These are phyloP conservation scores for Cylindrotheca fusiformis DNA, from an alignment of 108 stramenopile genomes.

Conservation along the genomic window DNA sequence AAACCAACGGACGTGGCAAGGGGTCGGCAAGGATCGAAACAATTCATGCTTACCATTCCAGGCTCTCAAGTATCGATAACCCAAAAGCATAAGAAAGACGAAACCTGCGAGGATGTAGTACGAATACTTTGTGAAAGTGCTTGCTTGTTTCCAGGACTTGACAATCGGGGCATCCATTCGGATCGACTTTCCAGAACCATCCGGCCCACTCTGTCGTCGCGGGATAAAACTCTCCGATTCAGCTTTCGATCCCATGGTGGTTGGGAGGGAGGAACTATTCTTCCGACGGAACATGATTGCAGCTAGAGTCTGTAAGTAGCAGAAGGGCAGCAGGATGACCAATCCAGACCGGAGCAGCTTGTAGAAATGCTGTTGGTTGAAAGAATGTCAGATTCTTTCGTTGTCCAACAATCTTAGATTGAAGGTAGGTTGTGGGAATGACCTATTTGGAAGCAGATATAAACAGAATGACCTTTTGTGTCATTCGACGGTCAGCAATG, in stretches of 20 bases:
- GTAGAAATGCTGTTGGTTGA: too few species aligned
- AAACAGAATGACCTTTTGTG: too few species aligned
- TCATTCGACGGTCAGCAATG: too few species aligned
- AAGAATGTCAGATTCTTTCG: too few species aligned
- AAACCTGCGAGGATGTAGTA: conserved; percentile 34
- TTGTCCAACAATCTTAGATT: too few species aligned
- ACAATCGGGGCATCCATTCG: conserved; percentile 76
- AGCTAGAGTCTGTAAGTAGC: too few species aligned
- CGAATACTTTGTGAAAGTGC: conserved; percentile 52
- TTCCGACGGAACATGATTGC: conserved; percentile 17
- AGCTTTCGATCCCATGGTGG: conserved; percentile 1
- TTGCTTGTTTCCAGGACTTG: conserved; percentile 56
- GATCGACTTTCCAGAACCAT: conserved; percentile 75
- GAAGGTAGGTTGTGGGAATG: too few species aligned
- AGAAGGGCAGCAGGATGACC: too few species aligned
- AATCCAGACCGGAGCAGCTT: too few species aligned
- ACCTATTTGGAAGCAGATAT: too few species aligned
- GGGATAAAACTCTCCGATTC: neutral
- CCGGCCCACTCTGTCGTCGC: conserved; percentile 11
- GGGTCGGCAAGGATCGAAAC: neutral
- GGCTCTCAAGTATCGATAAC: conserved; percentile 32
- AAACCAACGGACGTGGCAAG: neutral
- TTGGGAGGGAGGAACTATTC: conserved; percentile 9
- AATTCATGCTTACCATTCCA: conserved; percentile 37
- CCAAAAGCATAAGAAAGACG: conserved; percentile 34